Evolutionary conservation across 2,329 filamentous ascomycete species (phyloP), one percentile per base, ranked within the genome.

Genomic region (Apiospora koreana): DNA sequence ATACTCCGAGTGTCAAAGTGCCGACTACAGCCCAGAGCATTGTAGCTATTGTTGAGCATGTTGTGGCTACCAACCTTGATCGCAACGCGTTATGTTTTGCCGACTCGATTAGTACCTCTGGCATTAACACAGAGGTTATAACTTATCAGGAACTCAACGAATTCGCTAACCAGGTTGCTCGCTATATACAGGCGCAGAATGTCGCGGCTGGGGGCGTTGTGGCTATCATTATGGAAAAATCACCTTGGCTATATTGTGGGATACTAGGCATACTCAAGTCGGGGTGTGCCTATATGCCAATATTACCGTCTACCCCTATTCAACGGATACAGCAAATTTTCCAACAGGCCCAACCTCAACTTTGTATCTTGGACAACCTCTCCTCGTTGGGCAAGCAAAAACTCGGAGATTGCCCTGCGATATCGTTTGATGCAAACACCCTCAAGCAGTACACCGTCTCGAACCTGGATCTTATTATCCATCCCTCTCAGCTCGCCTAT

Each of bases 161-260:
- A 1, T 81, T 81, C 54, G 89, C 92, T 0, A 94, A 95, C 75
- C 81, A 78, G 54, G 82, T 95, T 68, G 93, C 91, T 1, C 81
- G 85, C 70, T 78, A 85, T 71, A 79, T 97, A 1, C 75, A 83
- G 10, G 75, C 82, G 3, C 77, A 81, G 1, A 86, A 86, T 0
- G 82, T 86, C 0, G 72, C 79, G 1, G 79, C 84, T 1, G 87
- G 90, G 9, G 84, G 89, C 21, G 81, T 93, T 12, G 83, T 97
- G n/a, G 91, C 90, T 43, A 87, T 97, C 62, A 84, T 92, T 64
- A 91, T 97, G 87, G 88, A 95, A 28, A 97, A 96, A 77, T 95
- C 91, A 0, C 79, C 89, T 1, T 80, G 89, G 35, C 81, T 97
- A 0, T 97, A 97, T 76, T 84, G 91, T 38, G 86, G 90, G 0